Conservation (phyloP, 768 basidiomycete genomes). For the Gyrodon lividus region DNA sequence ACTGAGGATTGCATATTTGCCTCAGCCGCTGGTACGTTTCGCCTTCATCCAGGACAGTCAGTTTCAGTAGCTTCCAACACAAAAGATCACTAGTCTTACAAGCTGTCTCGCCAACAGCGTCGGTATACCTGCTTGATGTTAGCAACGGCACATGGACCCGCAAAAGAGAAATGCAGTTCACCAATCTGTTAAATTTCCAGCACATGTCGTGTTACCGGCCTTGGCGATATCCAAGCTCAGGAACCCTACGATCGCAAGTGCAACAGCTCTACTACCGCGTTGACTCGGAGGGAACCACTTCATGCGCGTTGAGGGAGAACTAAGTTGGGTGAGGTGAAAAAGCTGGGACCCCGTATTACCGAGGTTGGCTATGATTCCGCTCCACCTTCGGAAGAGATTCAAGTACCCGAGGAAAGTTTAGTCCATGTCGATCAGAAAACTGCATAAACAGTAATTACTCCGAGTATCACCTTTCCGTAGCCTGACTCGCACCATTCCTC, state of each 20-base stretch:
- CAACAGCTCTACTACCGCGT: background rate
- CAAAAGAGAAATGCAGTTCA: background rate
- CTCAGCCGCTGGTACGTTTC: constrained; percentile 25
- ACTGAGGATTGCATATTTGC: constrained; percentile 23
- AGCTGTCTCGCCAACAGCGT: constrained; percentile 27
- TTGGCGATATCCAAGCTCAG: background rate
- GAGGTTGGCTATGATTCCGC: no score
- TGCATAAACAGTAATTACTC: no score
- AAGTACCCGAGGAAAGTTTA: no score
- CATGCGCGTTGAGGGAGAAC: background rate
- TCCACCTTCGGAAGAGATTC: no score
- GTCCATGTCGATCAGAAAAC: no score
- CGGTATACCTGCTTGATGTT: constrained; percentile 18
- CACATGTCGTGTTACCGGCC: constrained; percentile 25
- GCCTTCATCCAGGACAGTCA: constrained; percentile 8
- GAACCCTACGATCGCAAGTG: background rate
- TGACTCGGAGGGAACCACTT: background rate
- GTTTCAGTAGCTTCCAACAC: background rate
- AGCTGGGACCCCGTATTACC: background rate
- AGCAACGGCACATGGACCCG: background rate
- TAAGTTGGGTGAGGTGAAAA: background rate
- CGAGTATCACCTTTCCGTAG: no score
- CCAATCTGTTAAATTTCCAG: constrained; percentile 19
- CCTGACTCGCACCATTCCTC: no score
- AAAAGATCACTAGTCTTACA: constrained; percentile 13